phyloP scores from a whole-genome alignment of 75 land plant species.

The Isoetes taiwanensis region DNA sequence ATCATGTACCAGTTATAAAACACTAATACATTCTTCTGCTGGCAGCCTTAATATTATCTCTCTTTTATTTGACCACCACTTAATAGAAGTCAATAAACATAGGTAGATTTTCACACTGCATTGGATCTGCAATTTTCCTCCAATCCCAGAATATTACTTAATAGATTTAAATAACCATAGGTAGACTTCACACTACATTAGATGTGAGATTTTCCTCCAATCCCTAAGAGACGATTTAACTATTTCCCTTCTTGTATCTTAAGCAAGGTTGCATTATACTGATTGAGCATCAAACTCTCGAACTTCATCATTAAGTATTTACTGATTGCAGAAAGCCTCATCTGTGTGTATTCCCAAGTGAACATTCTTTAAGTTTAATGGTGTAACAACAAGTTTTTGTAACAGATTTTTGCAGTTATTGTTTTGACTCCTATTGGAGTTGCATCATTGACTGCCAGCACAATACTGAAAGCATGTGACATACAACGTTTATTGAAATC shows the following conservation, averaged over 20 bases:
- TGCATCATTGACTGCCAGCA: constrained; percentile 26
- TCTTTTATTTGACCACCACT: background rate
- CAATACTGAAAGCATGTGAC: constrained; percentile 27
- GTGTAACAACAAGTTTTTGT: too few species aligned
- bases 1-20: too few species aligned
- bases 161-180: too few species aligned
- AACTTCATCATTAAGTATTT: too few species aligned
- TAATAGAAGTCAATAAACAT: too few species aligned
- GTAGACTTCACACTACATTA: too few species aligned
- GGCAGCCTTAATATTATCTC: background rate
- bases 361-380: too few species aligned
- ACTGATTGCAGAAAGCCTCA: background rate
- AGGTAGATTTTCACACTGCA: too few species aligned
- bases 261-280: background rate
- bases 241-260: background rate
- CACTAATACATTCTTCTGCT: too few species aligned
- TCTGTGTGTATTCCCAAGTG: background rate
- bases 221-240: background rate
- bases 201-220: too few species aligned
- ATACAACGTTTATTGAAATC: constrained; percentile 15
- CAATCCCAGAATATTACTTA: too few species aligned
- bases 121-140: too few species aligned
- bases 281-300: background rate
- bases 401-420: constrained; percentile 18
- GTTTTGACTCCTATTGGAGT: constrained; percentile 28